Conservation (phyloP, 768 basidiomycete genomes). For the Boletus pseudo-olivaceus region DNA sequence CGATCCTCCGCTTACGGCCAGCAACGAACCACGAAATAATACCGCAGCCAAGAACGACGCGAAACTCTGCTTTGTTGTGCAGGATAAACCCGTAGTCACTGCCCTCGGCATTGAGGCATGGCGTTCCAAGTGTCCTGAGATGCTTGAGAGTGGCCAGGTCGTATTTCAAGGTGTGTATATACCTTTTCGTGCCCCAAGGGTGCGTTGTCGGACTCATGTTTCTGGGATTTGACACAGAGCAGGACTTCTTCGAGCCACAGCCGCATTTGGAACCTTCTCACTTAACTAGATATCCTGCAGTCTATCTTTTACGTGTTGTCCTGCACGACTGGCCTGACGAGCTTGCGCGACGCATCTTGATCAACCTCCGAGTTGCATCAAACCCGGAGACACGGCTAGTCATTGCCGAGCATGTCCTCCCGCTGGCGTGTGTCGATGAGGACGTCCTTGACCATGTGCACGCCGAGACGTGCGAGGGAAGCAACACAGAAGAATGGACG, state of each 20-base stretch:
- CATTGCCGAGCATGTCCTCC: conserved; percentile 69
- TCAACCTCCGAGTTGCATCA: conserved; percentile 41
- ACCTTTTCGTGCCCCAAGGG: neutral
- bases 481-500: conserved; percentile 23
- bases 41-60: conserved; percentile 20
- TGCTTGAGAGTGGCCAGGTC: conserved; percentile 52
- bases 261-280: conserved; percentile 30
- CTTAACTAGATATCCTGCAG: conserved; percentile 43
- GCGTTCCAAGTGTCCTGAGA: conserved; percentile 54
- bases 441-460: conserved; percentile 9
- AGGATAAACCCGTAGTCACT: conserved; percentile 55
- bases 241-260: conserved; percentile 76
- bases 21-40: conserved; percentile 9
- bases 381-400: conserved; percentile 51
- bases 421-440: conserved; percentile 63
- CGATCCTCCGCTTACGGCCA: neutral
- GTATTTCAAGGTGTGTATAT: conserved; percentile 44
- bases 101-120: conserved; percentile 55
- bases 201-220: neutral
- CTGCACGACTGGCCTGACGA: conserved; percentile 79
- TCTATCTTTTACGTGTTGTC: conserved; percentile 68
- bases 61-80: conserved; percentile 49
- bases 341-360: conserved; percentile 44
- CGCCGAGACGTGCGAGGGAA: conserved; percentile 4
- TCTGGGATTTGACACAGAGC: conserved; percentile 36